Conservation (phyloP, 2,329 filamentous ascomycete genomes). For the Waltergamsia citrina region DNA sequence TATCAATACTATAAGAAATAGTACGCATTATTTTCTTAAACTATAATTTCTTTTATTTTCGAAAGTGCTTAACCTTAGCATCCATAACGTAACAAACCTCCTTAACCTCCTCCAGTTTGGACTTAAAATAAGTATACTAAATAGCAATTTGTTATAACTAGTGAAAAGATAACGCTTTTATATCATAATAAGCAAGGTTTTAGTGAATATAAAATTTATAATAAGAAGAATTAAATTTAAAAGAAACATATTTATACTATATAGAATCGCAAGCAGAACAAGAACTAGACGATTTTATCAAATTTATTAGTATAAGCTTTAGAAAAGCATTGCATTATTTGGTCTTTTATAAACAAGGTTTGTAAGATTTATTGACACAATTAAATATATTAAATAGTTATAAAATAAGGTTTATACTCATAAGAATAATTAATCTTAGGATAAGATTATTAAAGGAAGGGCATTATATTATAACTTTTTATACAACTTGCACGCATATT, state of each 20-base stretch:
- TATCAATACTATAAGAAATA: conserved; percentile 1
- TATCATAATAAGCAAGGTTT: not conserved
- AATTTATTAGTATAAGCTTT: not conserved
- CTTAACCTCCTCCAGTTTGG: not conserved
- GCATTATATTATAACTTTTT: conserved; percentile 3
- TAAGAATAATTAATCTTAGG: conserved; percentile 1
- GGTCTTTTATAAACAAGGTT: not conserved
- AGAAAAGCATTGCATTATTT: not conserved
- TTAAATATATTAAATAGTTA: not conserved
- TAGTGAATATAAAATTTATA: not conserved
- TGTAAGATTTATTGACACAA: conserved; percentile 1
- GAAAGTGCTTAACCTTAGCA: not conserved
- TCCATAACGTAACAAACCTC: too few species aligned
- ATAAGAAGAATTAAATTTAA: not conserved
- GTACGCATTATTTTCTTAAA: conserved; percentile 5
- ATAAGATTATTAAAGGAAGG: conserved; percentile 1
- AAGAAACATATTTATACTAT: not conserved
- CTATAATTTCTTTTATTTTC: conserved; percentile 5
- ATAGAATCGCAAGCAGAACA: not conserved
- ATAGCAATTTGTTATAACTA: not conserved
- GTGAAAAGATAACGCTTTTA: not conserved
- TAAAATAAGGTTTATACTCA: not conserved
- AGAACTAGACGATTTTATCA: not conserved
- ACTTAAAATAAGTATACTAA: not conserved
- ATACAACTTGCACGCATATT: conserved; percentile 1